Evolutionary conservation across 345 rosid species (phyloP), one percentile per base, ranked within the genome.

Genomic region (Sonneratia alba): DNA sequence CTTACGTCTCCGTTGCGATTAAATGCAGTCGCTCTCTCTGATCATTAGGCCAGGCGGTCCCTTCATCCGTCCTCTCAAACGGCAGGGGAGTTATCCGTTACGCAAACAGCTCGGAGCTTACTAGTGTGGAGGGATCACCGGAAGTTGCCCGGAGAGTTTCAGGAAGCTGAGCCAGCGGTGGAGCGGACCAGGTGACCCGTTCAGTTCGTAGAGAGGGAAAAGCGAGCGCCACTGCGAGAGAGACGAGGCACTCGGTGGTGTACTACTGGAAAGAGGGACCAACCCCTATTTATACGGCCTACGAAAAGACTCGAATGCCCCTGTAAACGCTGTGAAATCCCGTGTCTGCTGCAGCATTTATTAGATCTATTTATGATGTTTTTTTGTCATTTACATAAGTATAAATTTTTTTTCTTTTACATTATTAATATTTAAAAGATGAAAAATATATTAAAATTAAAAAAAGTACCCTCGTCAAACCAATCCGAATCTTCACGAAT

Each of bases 271-370:
- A 75, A 73, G 82, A 34, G 83, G 32, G 71, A 70, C 49, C 38
- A 38, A 3, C 21, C 71, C 70, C 45, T 73, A 69, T 74, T 84
- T 85, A 79, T 80, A 83, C 2, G 1, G 10, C 34, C 0, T 0
- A 0, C 0, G 22, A 66, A 85, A 77, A 59, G 78, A 69, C 88
- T 49, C 47, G 72, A 79, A 72, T 84, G 77, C 75, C 87, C 87
- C 68, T 15, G 15, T 0, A 0, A 27, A 27, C 32, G 32, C 32
- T 27, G 1, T 27, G 32, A 56, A 76, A 77, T 83, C 73, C 72
- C 85, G 66, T 78, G 79, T 72, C 82, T 84, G 75, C 73, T 67
- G 13, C 61, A 47, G 43, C 36, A 74, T 73, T 79, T 74, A 68
- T 40, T 40, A 4, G 43, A 8, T 40, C 0, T 40, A 40, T 40